phyloP scores from a whole-genome alignment of 2,329 filamentous ascomycete species.

The Trichoderma asperellum region DNA sequence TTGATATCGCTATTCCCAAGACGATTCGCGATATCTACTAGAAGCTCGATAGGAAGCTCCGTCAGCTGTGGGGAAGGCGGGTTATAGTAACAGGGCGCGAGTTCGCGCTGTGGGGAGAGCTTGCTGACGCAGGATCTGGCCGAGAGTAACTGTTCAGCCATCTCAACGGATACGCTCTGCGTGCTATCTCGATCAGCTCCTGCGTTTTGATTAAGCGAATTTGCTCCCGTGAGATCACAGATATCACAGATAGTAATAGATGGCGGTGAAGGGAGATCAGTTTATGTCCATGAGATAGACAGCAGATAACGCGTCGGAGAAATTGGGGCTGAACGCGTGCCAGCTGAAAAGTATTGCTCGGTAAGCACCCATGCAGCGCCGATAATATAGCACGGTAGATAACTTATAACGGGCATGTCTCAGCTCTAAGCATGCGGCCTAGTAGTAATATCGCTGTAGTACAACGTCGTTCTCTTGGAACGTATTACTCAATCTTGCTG shows the following conservation, averaged over 20 bases:
- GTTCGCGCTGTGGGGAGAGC: background rate
- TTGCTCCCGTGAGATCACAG: background rate
- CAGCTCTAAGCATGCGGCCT: background rate
- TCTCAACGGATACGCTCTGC: background rate
- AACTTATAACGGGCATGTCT: background rate
- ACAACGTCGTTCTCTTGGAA: background rate
- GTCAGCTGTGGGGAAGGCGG: background rate
- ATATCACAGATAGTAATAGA: background rate
- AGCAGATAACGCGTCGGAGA: background rate
- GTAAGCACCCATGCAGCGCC: background rate
- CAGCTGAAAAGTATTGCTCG: background rate
- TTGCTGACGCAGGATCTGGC: background rate
- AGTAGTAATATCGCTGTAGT: background rate
- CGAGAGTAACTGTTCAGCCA: background rate
- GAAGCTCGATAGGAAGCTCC: background rate
- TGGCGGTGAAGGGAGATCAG: too few species aligned
- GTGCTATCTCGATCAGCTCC: background rate
- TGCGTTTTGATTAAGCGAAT: background rate
- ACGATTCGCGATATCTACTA: background rate
- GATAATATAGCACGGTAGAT: background rate
- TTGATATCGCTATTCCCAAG: constrained; percentile 12
- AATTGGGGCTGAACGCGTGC: background rate
- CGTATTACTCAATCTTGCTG: background rate
- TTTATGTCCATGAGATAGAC: background rate
- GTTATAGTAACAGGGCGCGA: background rate